Conservation (phyloP, 2,329 filamentous ascomycete species). For the Aotearoamyces nothofagi region DNA sequence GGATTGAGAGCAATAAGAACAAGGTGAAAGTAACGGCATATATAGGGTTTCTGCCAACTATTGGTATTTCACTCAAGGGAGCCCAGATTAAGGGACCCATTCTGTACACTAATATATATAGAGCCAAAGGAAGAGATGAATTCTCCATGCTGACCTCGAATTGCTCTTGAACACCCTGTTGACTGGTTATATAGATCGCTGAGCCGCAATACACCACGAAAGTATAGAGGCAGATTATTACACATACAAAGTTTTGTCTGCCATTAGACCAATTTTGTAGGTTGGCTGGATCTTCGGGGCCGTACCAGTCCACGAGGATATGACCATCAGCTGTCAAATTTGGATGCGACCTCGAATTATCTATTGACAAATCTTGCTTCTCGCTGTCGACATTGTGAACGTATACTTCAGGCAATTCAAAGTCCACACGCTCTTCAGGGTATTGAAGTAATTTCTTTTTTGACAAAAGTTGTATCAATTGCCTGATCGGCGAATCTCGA, state of each 20-base stretch:
- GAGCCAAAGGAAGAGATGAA: slow-evolving; percentile 40
- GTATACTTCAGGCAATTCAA: slow-evolving; percentile 28
- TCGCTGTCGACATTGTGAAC: slow-evolving; percentile 13
- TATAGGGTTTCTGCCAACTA: slow-evolving; percentile 50
- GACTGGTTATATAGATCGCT: slow-evolving; percentile 30
- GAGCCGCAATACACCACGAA: slow-evolving; percentile 40
- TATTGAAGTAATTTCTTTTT: slow-evolving; percentile 37
- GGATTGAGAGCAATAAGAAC: slow-evolving; percentile 54
- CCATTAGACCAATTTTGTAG: slow-evolving; percentile 36
- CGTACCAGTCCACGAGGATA: slow-evolving; percentile 38
- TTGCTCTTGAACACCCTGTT: slow-evolving; percentile 30
- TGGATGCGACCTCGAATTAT: slow-evolving; percentile 27
- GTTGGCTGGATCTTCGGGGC: slow-evolving; percentile 36
- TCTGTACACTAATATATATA: slow-evolving; percentile 50
- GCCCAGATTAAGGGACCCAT: slow-evolving; percentile 50
- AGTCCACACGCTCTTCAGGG: slow-evolving; percentile 41
- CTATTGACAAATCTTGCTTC: slow-evolving; percentile 20
- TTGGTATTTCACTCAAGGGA: slow-evolving; percentile 50
- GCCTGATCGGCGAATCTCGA: slow-evolving; percentile 41
- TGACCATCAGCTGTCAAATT: slow-evolving; percentile 33
- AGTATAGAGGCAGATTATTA: slow-evolving; percentile 39
- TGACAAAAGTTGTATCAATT: slow-evolving; percentile 38
- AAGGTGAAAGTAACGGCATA: slow-evolving; percentile 54
- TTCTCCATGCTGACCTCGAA: slow-evolving; percentile 36
- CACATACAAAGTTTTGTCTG: slow-evolving; percentile 25